Conservation (phyloP, 345 rosid genomes). For the Toxicodendron radicans region DNA sequence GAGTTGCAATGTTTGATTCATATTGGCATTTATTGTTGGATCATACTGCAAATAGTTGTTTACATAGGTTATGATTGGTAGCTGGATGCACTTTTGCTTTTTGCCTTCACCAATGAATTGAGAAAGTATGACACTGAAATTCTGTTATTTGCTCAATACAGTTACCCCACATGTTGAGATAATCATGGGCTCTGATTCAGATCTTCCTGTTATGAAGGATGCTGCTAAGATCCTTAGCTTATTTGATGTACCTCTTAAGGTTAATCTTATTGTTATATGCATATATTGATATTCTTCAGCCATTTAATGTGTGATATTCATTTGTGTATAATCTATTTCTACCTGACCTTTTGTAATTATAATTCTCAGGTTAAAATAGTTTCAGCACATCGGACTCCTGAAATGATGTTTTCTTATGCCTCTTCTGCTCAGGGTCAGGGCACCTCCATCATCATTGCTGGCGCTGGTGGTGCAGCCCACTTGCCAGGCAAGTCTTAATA, state of each 20-base stretch:
- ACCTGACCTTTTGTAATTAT: neutral
- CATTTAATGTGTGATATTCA: no score
- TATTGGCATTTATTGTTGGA: no score
- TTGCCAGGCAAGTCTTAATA: slow-evolving; percentile 61
- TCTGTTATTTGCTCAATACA: slow-evolving; percentile 35
- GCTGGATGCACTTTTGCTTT: neutral
- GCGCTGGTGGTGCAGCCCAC: slow-evolving; percentile 99
- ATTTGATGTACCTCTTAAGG: slow-evolving; percentile 81
- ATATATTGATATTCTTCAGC: no score
- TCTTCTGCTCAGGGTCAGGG: slow-evolving; percentile 67
- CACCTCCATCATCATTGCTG: slow-evolving; percentile 81
- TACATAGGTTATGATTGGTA: no score
- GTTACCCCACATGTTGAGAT: slow-evolving; percentile 75
- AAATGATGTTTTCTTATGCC: slow-evolving; percentile 85
- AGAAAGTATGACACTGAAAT: neutral
- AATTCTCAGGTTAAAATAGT: slow-evolving; percentile 63
- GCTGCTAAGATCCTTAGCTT: slow-evolving; percentile 64
- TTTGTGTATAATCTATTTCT: neutral
- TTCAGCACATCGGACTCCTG: slow-evolving; percentile 94
- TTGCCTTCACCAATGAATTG: neutral
- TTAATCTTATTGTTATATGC: slow-evolving; percentile 19
- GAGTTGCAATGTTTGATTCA: no score
- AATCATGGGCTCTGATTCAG: slow-evolving; percentile 97
- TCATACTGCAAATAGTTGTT: no score
- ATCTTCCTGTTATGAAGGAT: slow-evolving; percentile 95